Conservation (phyloP, 164 flowering plant genomes). For the Tetracentron sinense region DNA sequence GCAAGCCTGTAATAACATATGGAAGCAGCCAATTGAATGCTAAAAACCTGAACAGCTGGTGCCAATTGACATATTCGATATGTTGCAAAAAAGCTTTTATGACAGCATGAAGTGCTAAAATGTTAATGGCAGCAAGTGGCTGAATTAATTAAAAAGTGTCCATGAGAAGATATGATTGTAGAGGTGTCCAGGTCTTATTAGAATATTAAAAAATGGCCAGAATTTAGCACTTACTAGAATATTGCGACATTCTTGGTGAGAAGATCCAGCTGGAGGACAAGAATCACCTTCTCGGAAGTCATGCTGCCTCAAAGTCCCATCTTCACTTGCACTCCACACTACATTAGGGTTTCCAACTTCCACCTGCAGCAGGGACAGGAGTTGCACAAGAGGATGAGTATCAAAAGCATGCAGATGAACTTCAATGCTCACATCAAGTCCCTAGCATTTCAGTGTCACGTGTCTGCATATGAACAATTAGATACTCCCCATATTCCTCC, state of each 20-base stretch:
- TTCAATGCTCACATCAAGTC: background rate
- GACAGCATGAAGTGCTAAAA: too few species aligned
- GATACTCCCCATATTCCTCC: background rate
- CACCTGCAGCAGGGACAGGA: slow-evolving; percentile 45
- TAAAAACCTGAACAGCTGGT: too few species aligned
- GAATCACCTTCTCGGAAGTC: slow-evolving; percentile 86
- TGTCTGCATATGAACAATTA: background rate
- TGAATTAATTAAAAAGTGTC: too few species aligned
- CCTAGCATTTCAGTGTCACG: background rate
- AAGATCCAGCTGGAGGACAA: slow-evolving; percentile 87
- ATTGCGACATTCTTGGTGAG: slow-evolving; percentile 85
- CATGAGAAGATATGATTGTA: too few species aligned
- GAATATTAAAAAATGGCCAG: background rate
- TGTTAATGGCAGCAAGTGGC: too few species aligned
- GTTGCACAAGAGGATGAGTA: background rate
- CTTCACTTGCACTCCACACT: slow-evolving; percentile 99
- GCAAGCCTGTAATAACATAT: too few species aligned
- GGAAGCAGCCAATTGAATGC: too few species aligned
- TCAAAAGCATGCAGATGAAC: background rate
- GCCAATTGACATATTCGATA: too few species aligned
- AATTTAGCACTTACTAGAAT: slow-evolving; percentile 49
- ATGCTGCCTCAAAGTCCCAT: slow-evolving; percentile 97
- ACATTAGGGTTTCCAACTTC: slow-evolving; percentile 95
- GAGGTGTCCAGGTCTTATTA: too few species aligned
- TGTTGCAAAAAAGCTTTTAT: too few species aligned